phyloP scores from a whole-genome alignment of 352 stramenopile genomes.

The Phytophthora uliginosa region DNA sequence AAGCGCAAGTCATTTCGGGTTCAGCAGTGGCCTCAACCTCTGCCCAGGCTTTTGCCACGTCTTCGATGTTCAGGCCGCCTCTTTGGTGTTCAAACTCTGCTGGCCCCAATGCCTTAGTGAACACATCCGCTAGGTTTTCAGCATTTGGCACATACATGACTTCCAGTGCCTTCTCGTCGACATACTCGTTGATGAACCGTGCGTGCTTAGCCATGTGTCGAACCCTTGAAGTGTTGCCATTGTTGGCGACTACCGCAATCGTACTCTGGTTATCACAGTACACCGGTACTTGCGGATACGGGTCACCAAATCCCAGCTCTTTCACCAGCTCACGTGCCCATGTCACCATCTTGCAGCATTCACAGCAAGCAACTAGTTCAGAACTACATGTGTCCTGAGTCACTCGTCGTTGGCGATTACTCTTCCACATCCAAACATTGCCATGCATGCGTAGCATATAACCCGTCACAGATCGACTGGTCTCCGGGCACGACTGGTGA shows the following conservation, averaged over 20 bases:
- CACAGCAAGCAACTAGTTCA: conserved; percentile 1
- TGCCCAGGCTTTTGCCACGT: neutral
- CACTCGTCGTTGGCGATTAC: neutral
- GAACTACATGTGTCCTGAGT: conserved; percentile 9
- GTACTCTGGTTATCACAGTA: conserved; percentile 17
- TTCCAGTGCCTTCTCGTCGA: neutral
- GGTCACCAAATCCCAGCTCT: neutral
- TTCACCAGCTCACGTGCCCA: conserved; percentile 1
- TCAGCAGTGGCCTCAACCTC: neutral
- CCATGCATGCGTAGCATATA: conserved; percentile 1
- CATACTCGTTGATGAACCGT: conserved; percentile 8
- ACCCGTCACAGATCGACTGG: conserved; percentile 5
- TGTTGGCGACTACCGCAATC: conserved; percentile 8
- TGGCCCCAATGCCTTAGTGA: neutral
- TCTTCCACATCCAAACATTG: conserved; percentile 16
- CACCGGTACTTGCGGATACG: neutral
- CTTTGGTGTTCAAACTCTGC: conserved; percentile 11
- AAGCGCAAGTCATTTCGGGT: neutral
- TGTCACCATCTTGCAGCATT: conserved; percentile 11
- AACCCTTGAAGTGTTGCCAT: conserved; percentile 10
- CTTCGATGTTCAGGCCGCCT: neutral
- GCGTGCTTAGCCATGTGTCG: conserved; percentile 10
- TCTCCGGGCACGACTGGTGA: conserved; percentile 4
- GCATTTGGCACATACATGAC: neutral
- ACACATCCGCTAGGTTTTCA: neutral